Percentiles rank a stretch among this genome's conserved stretches.
Evolutionary conservation across 1,284 basidiomycete genomes (phyloP).

Genomic region (Volvariella volvacea): DNA sequence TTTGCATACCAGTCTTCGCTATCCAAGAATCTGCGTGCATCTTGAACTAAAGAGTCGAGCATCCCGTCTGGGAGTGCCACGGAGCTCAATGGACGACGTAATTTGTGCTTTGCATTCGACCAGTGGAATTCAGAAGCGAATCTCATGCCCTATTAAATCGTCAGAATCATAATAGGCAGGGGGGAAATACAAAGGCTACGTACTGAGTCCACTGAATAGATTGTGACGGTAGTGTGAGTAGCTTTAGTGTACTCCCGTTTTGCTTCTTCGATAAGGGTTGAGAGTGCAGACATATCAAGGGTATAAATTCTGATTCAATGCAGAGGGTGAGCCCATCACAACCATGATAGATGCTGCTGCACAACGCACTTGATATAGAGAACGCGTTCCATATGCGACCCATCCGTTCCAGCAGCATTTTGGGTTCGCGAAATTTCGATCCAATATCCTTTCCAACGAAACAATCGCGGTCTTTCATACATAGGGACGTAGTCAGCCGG

Average conservation of each 20-base stretch:
- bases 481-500: constrained; percentile 39
- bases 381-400: constrained; percentile 11
- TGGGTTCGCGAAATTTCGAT: constrained; percentile 30
- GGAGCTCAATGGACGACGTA: constrained; percentile 38
- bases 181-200: constrained; percentile 8
- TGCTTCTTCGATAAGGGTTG: constrained; percentile 38
- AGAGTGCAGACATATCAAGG: constrained; percentile 35
- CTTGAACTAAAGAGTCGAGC: constrained; percentile 37
- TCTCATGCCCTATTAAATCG: constrained; percentile 16
- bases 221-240: constrained; percentile 35
- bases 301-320: constrained; percentile 34
- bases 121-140: constrained; percentile 29
- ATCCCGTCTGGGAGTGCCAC: constrained; percentile 41
- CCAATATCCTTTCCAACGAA: constrained; percentile 44
- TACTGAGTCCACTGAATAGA: constrained; percentile 34
- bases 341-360: not conserved
- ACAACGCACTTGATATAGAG: constrained; percentile 25
- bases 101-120: constrained; percentile 38
- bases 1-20: constrained; percentile 44
- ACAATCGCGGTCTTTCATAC: constrained; percentile 37
- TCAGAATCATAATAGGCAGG: not conserved
- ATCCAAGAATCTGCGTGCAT: constrained; percentile 42
- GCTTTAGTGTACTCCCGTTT: constrained; percentile 32
- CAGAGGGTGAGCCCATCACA: not conserved
- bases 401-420: constrained; percentile 2